These are phyloP conservation scores for Phytophthora citricola DNA, from an alignment of 352 stramenopile genomes.

Conservation along the genomic window DNA sequence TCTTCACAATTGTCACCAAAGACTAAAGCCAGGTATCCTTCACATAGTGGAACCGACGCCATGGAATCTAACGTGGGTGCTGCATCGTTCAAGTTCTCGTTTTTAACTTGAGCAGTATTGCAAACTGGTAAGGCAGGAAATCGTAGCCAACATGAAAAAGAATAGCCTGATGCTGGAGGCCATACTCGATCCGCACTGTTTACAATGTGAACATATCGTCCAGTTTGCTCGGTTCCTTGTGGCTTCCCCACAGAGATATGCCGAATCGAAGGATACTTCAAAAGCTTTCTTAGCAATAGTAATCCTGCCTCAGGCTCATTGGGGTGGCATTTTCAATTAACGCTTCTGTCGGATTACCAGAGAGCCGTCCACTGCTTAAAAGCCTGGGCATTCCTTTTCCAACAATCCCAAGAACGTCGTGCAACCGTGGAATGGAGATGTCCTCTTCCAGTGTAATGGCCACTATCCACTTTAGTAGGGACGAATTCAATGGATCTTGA, in stretches of 20 bases:
- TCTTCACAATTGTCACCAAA: conserved; percentile 49
- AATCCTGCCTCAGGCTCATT: conserved; percentile 47
- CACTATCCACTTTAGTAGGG: conserved; percentile 49
- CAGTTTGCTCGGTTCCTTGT: conserved; percentile 53
- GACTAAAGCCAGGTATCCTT: conserved; percentile 57
- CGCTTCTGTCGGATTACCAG: neutral
- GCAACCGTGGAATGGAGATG: conserved; percentile 54
- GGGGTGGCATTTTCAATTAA: neutral
- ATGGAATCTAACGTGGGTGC: conserved; percentile 2
- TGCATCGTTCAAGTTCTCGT: neutral
- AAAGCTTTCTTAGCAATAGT: conserved; percentile 45
- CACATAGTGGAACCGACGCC: conserved; percentile 57
- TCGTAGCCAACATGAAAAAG: conserved; percentile 76
- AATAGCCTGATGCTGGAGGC: conserved; percentile 78
- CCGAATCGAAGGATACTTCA: conserved; percentile 53
- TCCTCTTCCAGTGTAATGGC: conserved; percentile 55
- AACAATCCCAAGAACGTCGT: conserved; percentile 60
- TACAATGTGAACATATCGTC: conserved; percentile 71
- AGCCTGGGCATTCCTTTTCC: conserved; percentile 60
- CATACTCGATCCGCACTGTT: conserved; percentile 66
- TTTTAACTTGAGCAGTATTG: neutral
- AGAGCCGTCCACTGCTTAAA: conserved; percentile 30
- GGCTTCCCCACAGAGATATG: conserved; percentile 66
- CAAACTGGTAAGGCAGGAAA: conserved; percentile 41
- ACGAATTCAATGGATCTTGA: conserved; percentile 39